These are phyloP conservation scores for Rhizopogon sp. DNA, from an alignment of 768 basidiomycete genomes.

Conservation along the genomic window DNA sequence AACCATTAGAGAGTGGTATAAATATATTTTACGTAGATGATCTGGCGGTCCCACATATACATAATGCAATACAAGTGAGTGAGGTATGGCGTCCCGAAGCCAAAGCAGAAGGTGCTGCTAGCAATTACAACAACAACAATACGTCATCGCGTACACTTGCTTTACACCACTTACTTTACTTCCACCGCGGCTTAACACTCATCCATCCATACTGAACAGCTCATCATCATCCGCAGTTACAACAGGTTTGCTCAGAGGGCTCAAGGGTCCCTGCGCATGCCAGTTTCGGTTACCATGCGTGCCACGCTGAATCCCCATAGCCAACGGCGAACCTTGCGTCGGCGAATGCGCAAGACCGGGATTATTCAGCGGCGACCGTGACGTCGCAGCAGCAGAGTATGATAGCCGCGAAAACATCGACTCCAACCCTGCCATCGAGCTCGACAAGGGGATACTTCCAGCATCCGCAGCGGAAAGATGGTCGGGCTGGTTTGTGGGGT, in stretches of 20 bases:
- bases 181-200: slow-evolving; percentile 5
- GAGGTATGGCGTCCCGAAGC: slow-evolving; percentile 1
- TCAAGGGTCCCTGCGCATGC: slow-evolving; percentile 37
- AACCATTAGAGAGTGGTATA: not conserved
- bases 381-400: slow-evolving; percentile 42
- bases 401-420: slow-evolving; percentile 52
- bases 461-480: slow-evolving; percentile 12
- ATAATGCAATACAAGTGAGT: not conserved
- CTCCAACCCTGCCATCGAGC: slow-evolving; percentile 34
- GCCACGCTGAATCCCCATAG: slow-evolving; percentile 20
- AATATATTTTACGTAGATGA: slow-evolving; percentile 3
- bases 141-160: not conserved
- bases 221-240: slow-evolving; percentile 54
- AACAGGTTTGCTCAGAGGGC: slow-evolving; percentile 60
- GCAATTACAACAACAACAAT: slow-evolving; percentile 1
- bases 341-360: slow-evolving; percentile 8
- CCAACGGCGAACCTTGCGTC: slow-evolving; percentile 17
- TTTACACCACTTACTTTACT: not conserved
- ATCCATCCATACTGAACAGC: slow-evolving; percentile 66
- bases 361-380: slow-evolving; percentile 13
- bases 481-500: slow-evolving; percentile 18
- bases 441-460: slow-evolving; percentile 9
- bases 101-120: not conserved
- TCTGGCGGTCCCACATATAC: not conserved
- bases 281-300: slow-evolving; percentile 25